Conservation (phyloP, 2,329 filamentous ascomycete genomes). For the Fusarium zealandicum region DNA sequence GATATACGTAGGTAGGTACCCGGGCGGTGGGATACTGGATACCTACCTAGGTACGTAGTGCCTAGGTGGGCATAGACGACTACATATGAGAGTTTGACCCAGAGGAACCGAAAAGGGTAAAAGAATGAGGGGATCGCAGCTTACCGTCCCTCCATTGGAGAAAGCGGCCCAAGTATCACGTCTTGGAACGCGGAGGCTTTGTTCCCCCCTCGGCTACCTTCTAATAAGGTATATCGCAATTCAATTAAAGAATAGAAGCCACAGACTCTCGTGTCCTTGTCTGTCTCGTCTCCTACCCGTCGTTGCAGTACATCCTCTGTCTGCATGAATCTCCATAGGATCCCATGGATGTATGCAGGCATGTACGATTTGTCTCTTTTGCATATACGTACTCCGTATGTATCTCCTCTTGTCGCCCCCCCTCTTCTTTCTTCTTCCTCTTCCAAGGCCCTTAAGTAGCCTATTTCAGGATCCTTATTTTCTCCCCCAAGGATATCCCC, state of each 20-base stretch:
- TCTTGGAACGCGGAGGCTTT: conserved; percentile 5
- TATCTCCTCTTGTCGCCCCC: conserved; percentile 2
- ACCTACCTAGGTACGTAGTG: conserved; percentile 1
- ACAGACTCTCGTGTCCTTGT: no score
- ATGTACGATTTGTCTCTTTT: conserved; percentile 6
- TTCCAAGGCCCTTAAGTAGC: not conserved
- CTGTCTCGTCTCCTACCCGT: not conserved
- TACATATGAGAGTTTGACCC: no score
- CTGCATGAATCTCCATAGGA: no score
- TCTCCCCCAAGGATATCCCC: not conserved
- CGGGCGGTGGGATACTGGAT: not conserved
- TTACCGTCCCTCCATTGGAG: not conserved
- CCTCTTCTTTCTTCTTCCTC: not conserved
- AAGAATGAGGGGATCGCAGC: conserved; percentile 15
- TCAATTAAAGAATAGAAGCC: not conserved
- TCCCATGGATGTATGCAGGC: not conserved
- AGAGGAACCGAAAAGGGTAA: conserved; percentile 19
- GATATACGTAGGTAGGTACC: no score
- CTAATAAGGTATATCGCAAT: not conserved
- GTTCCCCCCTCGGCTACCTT: not conserved
- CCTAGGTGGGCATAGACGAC: no score
- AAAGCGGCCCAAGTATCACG: not conserved
- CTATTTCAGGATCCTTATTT: not conserved
- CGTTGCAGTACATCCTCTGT: not conserved
- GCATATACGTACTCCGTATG: no score